Conservation (phyloP, 805 yeast genomes). For the Komagataella ulmi region DNA sequence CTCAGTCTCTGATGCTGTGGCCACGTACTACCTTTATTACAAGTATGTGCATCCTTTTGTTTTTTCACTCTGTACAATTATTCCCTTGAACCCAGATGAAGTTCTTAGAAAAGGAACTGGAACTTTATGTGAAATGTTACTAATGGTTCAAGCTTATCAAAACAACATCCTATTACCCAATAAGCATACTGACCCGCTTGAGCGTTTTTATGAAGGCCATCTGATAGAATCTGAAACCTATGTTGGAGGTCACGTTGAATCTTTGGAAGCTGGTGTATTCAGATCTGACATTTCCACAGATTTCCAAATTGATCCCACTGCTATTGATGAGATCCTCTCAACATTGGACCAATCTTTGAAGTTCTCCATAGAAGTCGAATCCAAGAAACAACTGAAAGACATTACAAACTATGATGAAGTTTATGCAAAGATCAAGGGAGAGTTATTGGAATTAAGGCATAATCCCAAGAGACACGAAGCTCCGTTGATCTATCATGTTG, state of each 20-base stretch:
- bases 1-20: conserved; percentile 98
- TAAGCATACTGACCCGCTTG: conserved; percentile 89
- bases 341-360: conserved; percentile 68
- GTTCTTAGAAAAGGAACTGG: conserved; percentile 96
- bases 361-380: conserved; percentile 78
- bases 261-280: conserved; percentile 95
- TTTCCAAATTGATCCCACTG: conserved; percentile 70
- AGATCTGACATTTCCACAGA: conserved; percentile 71
- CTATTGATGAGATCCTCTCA: conserved; percentile 62
- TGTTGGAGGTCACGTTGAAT: conserved; percentile 98
- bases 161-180: conserved; percentile 73
- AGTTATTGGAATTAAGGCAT: conserved; percentile 43
- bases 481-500: conserved; percentile 93
- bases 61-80: conserved; percentile 87
- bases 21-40: conserved; percentile 90
- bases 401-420: conserved; percentile 74
- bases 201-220: conserved; percentile 90
- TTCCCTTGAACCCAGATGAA: conserved; percentile 95
- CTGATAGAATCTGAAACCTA: conserved; percentile 89
- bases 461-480: conserved; percentile 57
- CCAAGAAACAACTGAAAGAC: conserved; percentile 56
- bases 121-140: conserved; percentile 92
- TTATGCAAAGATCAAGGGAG: conserved; percentile 36
- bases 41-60: conserved; percentile 96
- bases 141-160: conserved; percentile 91